Base-by-base conservation (phyloP, 495 filamentous ascomycete species). In the Arthonia radiata region DNA sequence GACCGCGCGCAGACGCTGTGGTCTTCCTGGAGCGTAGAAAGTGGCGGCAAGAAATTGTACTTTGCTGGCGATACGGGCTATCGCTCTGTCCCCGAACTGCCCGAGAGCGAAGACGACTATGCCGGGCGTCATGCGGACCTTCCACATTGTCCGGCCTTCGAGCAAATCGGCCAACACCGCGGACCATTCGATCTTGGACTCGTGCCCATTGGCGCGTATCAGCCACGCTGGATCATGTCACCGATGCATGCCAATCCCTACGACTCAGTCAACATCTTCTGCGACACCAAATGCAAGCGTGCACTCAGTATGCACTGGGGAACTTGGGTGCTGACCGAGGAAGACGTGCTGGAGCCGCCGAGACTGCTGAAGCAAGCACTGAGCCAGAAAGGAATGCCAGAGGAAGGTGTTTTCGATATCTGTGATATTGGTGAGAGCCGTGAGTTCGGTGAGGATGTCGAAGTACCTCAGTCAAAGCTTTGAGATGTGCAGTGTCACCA, bases 221-320 rank as follows among this genome's bases (percentile, higher is more conserved):
- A 59, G 34, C 86, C 86, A 5, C 61, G 83, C 24, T 65, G 54
- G 41, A 40, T 50, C 30, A 47, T 52, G 42, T 43, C 38, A 23
- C 48, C 67, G 21, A 70, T 89, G 57, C 86, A 97, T 46, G 77
- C 75, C 5, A 74, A 90, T 47, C 86, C 86, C 1, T 72, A 63
- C 31, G 86, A 97, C 43, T 59, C 67, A 0, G 83, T 91, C 26
- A 71, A 80, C 33, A 97, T 97, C 33, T 92, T 92, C 52, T 46
- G 53, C 18, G 86, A 93, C 35, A 91, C 79, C 11, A 63, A 64
- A 34, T 97, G 86, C 51, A 59, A 67, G 42, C 56, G 52, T 24
- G 83, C 82, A 11, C 61, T 94, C 53, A 83, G 61, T 9, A 91
- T 94, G 33, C 83, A 94, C 40, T 94, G 83, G 83, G 82, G 67